A percentile compares a stretch with the other conserved stretches of the same genome.
These are phyloP conservation scores for Casuarina glauca DNA, from an alignment of 306 rosid genomes.

Conservation along the genomic window DNA sequence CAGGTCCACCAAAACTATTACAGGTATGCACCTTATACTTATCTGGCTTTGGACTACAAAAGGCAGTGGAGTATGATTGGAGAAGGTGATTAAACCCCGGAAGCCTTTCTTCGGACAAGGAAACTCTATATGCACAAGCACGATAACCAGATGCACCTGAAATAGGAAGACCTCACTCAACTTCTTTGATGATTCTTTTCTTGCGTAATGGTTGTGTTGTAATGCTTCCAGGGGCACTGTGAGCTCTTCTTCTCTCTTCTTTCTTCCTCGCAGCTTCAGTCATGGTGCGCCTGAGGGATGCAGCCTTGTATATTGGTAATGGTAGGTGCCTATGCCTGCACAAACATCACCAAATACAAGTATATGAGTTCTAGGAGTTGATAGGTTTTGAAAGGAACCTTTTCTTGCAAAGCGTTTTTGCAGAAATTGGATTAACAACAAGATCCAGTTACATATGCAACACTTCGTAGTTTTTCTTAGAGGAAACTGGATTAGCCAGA, in stretches of 20 bases:
- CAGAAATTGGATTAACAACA: neutral
- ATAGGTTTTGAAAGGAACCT: too few species aligned
- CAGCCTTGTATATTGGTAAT: slow-evolving; percentile 70
- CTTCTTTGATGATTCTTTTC: slow-evolving; percentile 65
- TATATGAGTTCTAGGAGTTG: neutral
- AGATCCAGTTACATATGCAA: neutral
- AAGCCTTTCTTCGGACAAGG: neutral
- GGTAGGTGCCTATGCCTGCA: slow-evolving; percentile 82
- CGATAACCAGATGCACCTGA: slow-evolving; percentile 1
- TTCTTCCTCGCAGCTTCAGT: slow-evolving; percentile 59
- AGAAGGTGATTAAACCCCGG: neutral
- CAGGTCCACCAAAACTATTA: neutral
- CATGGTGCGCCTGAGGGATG: slow-evolving; percentile 49
- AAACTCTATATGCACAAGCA: neutral
- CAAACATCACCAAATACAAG: slow-evolving; percentile 16
- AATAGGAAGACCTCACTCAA: slow-evolving; percentile 39
- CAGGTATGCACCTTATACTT: neutral
- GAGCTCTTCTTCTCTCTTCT: slow-evolving; percentile 77
- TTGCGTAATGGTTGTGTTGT: slow-evolving; percentile 52
- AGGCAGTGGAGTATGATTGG: neutral
- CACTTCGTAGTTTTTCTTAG: neutral
- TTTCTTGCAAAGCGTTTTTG: neutral
- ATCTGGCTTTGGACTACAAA: neutral
- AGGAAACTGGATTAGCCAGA: neutral
- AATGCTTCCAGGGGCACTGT: slow-evolving; percentile 80